Percentiles rank a stretch among this genome's conserved stretches.
phyloP scores from a whole-genome alignment of 129 eudicot species.

The Flaveria brownii region DNA sequence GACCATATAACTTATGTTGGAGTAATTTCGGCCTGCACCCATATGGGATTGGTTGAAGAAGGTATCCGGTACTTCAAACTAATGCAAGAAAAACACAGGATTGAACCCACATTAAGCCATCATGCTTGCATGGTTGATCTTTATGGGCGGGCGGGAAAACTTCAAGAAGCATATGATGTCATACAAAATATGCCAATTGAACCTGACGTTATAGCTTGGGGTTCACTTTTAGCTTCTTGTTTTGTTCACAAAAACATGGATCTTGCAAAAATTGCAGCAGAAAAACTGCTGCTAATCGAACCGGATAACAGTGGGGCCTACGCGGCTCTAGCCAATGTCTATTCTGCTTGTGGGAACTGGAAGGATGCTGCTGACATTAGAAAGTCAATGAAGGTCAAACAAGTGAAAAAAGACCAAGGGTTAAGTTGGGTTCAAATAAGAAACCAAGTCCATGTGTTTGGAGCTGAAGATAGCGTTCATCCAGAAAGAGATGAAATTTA shows the following conservation, averaged over 20 bases:
- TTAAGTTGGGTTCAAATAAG: constrained; percentile 77
- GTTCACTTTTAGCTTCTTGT: constrained; percentile 77
- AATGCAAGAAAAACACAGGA: constrained; percentile 67
- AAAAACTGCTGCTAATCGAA: constrained; percentile 54
- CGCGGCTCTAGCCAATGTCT: constrained; percentile 70
- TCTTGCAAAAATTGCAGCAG: constrained; percentile 68
- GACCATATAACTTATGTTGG: constrained; percentile 92
- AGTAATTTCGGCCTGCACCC: constrained; percentile 85
- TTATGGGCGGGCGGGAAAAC: constrained; percentile 75
- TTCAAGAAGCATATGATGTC: constrained; percentile 61
- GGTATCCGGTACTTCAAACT: constrained; percentile 55
- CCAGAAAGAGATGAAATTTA: constrained; percentile 65
- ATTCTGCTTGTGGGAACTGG: constrained; percentile 83
- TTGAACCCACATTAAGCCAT: constrained; percentile 73
- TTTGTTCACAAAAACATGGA: constrained; percentile 69
- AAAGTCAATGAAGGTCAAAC: constrained; percentile 64
- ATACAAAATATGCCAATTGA: constrained; percentile 71
- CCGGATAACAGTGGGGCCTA: constrained; percentile 87
- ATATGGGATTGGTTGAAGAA: constrained; percentile 69
- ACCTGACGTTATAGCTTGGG: constrained; percentile 79
- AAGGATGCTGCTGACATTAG: constrained; percentile 70
- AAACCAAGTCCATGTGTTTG: constrained; percentile 64
- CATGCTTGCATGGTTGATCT: constrained; percentile 81
- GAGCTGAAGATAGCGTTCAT: constrained; percentile 75
- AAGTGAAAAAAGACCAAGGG: constrained; percentile 88